Percentiles rank a stretch among this genome's conserved stretches.
Conservation (phyloP, 129 eudicot genomes). For the Tanacetum coccineum region DNA sequence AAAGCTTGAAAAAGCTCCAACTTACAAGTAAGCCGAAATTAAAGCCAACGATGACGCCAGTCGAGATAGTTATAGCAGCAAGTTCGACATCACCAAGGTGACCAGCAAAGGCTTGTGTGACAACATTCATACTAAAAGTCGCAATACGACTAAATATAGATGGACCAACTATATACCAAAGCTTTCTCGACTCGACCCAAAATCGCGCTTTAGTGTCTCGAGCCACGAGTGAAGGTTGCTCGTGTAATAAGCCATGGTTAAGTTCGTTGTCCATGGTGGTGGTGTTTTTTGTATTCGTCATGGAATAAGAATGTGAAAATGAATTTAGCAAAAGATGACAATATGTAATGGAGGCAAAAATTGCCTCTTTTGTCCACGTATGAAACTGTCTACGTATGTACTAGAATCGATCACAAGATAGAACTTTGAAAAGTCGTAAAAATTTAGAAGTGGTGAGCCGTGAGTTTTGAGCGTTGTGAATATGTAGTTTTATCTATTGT, state of each 20-base stretch:
- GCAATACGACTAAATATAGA: constrained; percentile 49
- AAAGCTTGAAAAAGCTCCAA: no score
- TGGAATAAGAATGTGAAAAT: neutral
- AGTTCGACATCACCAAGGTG: constrained; percentile 45
- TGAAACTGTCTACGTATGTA: no score
- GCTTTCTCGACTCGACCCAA: constrained; percentile 53
- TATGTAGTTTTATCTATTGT: no score
- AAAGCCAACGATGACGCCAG: constrained; percentile 50
- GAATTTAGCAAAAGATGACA: neutral
- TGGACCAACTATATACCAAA: constrained; percentile 55
- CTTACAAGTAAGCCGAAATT: constrained; percentile 50
- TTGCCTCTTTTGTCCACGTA: constrained; percentile 12
- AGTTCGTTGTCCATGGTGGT: constrained; percentile 1
- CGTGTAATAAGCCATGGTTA: constrained; percentile 20
- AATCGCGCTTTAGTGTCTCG: constrained; percentile 18
- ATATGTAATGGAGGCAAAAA: constrained; percentile 5
- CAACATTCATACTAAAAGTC: constrained; percentile 40
- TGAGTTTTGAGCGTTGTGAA: no score
- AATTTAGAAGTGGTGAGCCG: no score
- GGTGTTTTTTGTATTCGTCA: neutral
- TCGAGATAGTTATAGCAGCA: constrained; percentile 49
- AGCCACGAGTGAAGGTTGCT: neutral
- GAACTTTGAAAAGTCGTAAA: no score
- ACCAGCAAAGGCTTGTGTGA: constrained; percentile 59
- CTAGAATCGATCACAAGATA: no score